These are phyloP conservation scores for Exophiala lecanii-corni DNA, from an alignment of 2,329 filamentous ascomycete species.

Conservation along the genomic window DNA sequence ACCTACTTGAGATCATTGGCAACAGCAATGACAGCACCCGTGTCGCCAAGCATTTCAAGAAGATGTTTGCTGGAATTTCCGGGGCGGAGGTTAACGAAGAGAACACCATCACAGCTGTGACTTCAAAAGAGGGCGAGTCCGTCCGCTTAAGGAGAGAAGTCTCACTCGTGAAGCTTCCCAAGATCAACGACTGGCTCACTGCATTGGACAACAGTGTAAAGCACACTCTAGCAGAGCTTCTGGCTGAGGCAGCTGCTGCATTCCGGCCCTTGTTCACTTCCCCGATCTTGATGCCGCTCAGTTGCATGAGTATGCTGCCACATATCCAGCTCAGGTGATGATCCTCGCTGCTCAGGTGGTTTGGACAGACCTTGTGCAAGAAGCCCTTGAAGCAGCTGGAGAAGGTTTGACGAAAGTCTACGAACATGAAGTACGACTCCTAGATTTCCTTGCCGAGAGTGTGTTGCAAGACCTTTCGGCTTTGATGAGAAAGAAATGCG, in stretches of 20 bases:
- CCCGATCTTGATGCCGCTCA: constrained; percentile 63
- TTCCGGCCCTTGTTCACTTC: constrained; percentile 75
- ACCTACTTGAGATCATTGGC: constrained; percentile 96
- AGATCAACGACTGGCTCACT: constrained; percentile 98
- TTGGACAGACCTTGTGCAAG: constrained; percentile 86
- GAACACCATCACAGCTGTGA: constrained; percentile 82
- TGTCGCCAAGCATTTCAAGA: constrained; percentile 97
- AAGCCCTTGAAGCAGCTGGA: constrained; percentile 68
- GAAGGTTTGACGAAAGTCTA: constrained; percentile 65
- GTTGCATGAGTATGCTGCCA: constrained; percentile 74
- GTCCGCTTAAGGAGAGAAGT: constrained; percentile 87
- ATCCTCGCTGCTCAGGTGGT: constrained; percentile 90
- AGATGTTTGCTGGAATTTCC: constrained; percentile 98
- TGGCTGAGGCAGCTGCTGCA: constrained; percentile 77
- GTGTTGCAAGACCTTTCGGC: constrained; percentile 85
- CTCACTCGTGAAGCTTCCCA: constrained; percentile 84
- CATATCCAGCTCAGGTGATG: constrained; percentile 89
- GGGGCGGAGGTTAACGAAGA: constrained; percentile 90
- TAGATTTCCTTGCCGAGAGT: constrained; percentile 79
- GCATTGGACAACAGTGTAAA: constrained; percentile 93
- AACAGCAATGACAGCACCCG: constrained; percentile 97
- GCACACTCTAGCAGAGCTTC: constrained; percentile 79
- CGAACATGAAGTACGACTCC: constrained; percentile 76
- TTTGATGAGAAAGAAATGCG: constrained; percentile 90
- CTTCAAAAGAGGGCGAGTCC: constrained; percentile 89